Percentiles rank a stretch among this genome's conserved stretches.
These are phyloP conservation scores for Annulohypoxylon truncatum DNA, from an alignment of 2,329 filamentous ascomycete genomes.

Conservation along the genomic window DNA sequence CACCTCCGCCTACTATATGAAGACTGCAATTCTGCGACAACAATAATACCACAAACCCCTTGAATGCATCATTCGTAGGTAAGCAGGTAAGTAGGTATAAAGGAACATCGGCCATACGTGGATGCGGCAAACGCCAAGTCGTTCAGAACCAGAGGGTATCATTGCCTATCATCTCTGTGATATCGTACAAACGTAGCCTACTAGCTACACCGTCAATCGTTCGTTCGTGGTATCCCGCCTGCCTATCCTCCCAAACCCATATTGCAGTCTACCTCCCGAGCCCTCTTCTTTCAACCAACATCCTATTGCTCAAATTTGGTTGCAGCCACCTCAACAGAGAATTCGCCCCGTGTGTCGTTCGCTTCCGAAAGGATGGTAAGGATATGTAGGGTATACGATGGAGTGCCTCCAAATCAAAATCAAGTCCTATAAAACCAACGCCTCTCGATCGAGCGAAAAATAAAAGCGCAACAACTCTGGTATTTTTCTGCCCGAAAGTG, in stretches of 20 bases:
- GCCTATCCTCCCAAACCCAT: constrained; percentile 26
- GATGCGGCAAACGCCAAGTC: neutral
- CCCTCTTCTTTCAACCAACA: constrained; percentile 12
- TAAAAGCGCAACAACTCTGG: constrained; percentile 39
- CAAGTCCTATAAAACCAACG: constrained; percentile 38
- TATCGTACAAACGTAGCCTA: constrained; percentile 42
- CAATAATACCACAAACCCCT: neutral
- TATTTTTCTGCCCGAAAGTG: constrained; percentile 45
- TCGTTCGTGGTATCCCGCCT: constrained; percentile 39
- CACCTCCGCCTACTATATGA: neutral
- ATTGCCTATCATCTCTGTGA: constrained; percentile 44
- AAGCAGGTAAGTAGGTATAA: neutral
- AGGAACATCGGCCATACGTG: neutral
- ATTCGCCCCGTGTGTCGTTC: constrained; percentile 7
- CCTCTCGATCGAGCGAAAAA: constrained; percentile 33
- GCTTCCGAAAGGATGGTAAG: constrained; percentile 20
- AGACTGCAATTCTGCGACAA: neutral
- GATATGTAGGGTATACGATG: constrained; percentile 30
- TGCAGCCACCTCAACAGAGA: constrained; percentile 9
- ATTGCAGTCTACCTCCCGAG: constrained; percentile 36
- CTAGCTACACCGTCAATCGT: constrained; percentile 38
- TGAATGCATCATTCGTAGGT: neutral
- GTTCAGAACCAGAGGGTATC: constrained; percentile 45
- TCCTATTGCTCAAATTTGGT: constrained; percentile 9
- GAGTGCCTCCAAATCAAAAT: constrained; percentile 26